Base-by-base conservation (phyloP, 257 asterid genomes). In the Scutellaria baicalensis region DNA sequence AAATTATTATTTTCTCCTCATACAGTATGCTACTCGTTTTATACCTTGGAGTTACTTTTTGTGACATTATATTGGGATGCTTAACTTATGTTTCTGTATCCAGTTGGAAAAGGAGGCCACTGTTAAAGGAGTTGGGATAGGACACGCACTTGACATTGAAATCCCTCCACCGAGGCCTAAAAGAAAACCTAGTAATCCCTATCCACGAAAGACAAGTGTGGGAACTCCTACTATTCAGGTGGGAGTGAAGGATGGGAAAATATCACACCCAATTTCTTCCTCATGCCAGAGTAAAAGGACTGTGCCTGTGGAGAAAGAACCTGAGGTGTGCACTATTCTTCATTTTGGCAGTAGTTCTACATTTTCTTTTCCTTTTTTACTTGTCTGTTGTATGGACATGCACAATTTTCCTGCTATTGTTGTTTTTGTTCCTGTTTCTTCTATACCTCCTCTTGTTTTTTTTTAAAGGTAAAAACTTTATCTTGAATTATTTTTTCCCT, bases 101-200 rank as follows among this genome's bases (percentile, higher is more conserved):
- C 90, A 93, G 99, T 74, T 93, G 83, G 97, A 93, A 79, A 93
- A 93, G 86, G 97, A 91, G 83, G 96, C 99, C 69, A 68, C 59
- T 64, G 79, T 73, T 38, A 93, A 87, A 79, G 99, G 97, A 77
- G 89, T 84, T 76, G 92, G 93, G 20, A 47, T 79, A 36, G 93
- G 93, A 50, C 87, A 87, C 57, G 82, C 89, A 61, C 87, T 84
- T 55, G 95, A 93, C 85, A 93, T 93, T 70, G 95, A 91, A 72
- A 93, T 93, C 80, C 99, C 99, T 75, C 99, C 99, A 56, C 97
- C 99, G 65, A 86, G 99, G 49, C 99, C 99, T 23, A 93, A 93
- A 84, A 89, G 95, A 83, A 93, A 93, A 77, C 96, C 99, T 13
- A 81, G 84, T 66, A 89, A 82, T 86, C 97, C 99, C 45, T 93